A percentile compares a stretch with the other conserved stretches of the same genome.
These are phyloP conservation scores for Cucumis melo DNA, from an alignment of 306 rosid species.

Conservation along the genomic window DNA sequence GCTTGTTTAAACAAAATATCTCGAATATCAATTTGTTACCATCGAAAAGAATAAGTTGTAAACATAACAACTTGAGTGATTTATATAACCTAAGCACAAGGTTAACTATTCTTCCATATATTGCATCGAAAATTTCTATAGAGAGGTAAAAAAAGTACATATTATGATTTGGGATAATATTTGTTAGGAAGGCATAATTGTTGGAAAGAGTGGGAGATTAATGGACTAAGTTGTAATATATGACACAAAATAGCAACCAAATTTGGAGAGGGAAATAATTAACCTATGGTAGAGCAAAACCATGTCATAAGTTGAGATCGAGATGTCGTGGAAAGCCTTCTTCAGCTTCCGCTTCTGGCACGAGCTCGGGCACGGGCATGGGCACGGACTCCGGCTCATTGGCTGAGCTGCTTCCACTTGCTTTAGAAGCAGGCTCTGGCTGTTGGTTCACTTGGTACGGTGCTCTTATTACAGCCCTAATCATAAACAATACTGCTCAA, in stretches of 20 bases:
- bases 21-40: background rate
- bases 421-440: background rate
- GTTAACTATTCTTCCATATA: background rate
- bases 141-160: background rate
- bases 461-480: slow-evolving; percentile 48
- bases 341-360: background rate
- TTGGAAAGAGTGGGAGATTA: background rate
- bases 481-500: background rate
- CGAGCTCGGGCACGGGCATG: too few relatives aligned
- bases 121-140: background rate
- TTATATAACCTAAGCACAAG: background rate
- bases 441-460: slow-evolving; percentile 42
- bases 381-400: background rate
- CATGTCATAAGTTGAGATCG: slow-evolving; percentile 3
- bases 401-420: slow-evolving; percentile 7
- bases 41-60: background rate
- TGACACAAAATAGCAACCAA: background rate
- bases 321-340: background rate
- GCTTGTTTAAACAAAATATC: background rate
- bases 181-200: background rate
- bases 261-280: background rate
- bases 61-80: background rate
- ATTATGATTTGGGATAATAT: background rate
- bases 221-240: background rate
- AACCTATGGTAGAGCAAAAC: background rate